Base-by-base conservation (phyloP, 1,139 yeast genomes). In the Pichia sp. region DNA sequence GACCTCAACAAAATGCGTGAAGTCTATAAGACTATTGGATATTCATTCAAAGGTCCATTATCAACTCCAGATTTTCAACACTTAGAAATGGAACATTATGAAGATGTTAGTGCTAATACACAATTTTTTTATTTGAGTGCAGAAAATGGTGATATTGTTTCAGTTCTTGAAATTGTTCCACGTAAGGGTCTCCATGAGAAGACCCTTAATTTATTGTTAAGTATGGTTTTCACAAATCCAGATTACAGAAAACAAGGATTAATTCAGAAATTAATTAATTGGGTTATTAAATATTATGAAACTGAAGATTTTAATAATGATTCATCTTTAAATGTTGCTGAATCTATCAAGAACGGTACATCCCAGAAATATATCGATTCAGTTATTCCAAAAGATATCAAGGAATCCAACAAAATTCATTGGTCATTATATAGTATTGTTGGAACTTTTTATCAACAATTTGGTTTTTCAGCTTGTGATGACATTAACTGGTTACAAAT, bases 361-460 rank as follows among this genome's bases (percentile, higher is more conserved):
- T 42, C 36, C 29, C 25, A 22, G 26, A 23, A 23, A 27, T 42
- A 16, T 36, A 7, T 41, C 25, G 22, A 37, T n/a, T 9, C n/a
- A 9, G 25, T 23, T 30, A 10, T 41, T 6, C 41, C 26, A 6
- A 9, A n/a, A 25, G 22, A 23, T 10, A n/a, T 30, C 8, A 27
- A 26, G 5, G 30, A 20, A 16, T 16, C 25, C 3, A 35, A 39
- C 5, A 35, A 29, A 8, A 57, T 59, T 32, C 55, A 63, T 24
- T 55, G 68, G 56, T 54, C 60, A 3, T 46, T 64, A 41, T 64
- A 61, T 51, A 60, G 65, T 26, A 55, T 63, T 39, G 54, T 65
- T 20, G 51, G 53, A 36, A 57, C 59, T 30, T 67, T 65, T 9
- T 56, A 55, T 50, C 63, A 66, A 10, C 66, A 46, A 37, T 49